phyloP scores from a whole-genome alignment of 2,329 filamentous ascomycete genomes.

The Fusarium pininemorale region DNA sequence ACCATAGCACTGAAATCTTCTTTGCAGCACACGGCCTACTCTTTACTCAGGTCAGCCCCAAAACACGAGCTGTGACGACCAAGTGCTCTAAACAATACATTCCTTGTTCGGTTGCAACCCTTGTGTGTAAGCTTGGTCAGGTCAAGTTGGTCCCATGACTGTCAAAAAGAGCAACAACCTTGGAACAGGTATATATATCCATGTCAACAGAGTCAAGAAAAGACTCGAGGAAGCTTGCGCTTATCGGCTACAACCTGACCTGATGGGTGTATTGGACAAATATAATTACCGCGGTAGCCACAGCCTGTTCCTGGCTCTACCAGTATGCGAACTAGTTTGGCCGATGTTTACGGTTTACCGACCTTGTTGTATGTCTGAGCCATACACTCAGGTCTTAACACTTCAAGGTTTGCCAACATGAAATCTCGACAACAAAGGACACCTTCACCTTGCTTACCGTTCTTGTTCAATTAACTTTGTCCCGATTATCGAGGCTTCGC shows the following conservation, averaged over 20 bases:
- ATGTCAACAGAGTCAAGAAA: constrained; percentile 19
- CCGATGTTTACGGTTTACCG: neutral
- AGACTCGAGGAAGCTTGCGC: neutral
- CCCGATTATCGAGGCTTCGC: neutral
- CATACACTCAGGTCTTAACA: neutral
- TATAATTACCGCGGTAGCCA: constrained; percentile 33
- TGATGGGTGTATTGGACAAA: neutral
- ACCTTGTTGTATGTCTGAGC: neutral
- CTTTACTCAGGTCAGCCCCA: neutral
- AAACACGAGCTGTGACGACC: constrained; percentile 1
- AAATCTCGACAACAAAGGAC: neutral
- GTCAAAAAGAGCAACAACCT: constrained; percentile 35
- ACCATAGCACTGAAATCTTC: neutral
- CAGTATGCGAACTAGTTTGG: neutral
- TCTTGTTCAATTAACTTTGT: neutral
- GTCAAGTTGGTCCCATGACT: constrained; percentile 37
- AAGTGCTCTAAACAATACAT: constrained; percentile 15
- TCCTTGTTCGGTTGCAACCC: constrained; percentile 22
- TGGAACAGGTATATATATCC: constrained; percentile 16
- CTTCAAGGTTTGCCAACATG: neutral
- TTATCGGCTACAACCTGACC: neutral
- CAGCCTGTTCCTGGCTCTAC: neutral
- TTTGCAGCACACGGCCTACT: neutral
- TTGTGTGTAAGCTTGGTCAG: constrained; percentile 36
- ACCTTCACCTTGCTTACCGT: neutral